These are phyloP conservation scores for Arthrobotrys conoides DNA, from an alignment of 2,329 filamentous ascomycete species.

Conservation along the genomic window DNA sequence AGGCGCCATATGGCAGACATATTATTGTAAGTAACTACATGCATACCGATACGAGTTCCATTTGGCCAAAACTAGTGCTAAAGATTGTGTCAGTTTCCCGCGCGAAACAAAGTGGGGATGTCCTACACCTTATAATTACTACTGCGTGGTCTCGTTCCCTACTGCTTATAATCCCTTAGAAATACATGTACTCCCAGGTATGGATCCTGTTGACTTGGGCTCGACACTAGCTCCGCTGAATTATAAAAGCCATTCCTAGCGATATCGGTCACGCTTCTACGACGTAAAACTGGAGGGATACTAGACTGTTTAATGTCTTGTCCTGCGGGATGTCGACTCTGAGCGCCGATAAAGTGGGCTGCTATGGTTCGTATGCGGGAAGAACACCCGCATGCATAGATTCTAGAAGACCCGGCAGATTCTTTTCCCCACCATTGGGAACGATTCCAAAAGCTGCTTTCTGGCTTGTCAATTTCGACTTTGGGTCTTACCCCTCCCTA, in stretches of 20 bases:
- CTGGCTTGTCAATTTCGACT: constrained; percentile 8
- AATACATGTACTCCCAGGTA: background rate
- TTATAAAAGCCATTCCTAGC: constrained; percentile 12
- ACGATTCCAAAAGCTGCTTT: constrained; percentile 12
- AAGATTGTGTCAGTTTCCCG: background rate
- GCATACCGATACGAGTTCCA: constrained; percentile 12
- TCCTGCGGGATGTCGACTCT: constrained; percentile 48
- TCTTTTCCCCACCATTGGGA: constrained; percentile 37
- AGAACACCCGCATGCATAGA: constrained; percentile 55
- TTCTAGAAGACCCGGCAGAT: constrained; percentile 57
- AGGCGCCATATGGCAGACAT: constrained; percentile 9
- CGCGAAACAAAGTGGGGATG: constrained; percentile 25
- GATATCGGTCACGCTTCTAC: constrained; percentile 46
- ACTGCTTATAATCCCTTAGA: background rate
- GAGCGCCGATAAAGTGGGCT: constrained; percentile 52
- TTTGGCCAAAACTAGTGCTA: background rate
- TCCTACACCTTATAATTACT: background rate
- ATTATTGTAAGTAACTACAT: background rate
- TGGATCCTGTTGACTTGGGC: background rate
- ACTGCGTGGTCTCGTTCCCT: no score
- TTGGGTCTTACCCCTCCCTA: constrained; percentile 36
- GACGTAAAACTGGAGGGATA: constrained; percentile 13
- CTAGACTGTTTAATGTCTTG: constrained; percentile 15
- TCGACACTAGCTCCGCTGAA: constrained; percentile 9
- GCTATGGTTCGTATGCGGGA: constrained; percentile 42